phyloP scores from a whole-genome alignment of 2,329 filamentous ascomycete genomes.

The Xylariaceae sp. region DNA sequence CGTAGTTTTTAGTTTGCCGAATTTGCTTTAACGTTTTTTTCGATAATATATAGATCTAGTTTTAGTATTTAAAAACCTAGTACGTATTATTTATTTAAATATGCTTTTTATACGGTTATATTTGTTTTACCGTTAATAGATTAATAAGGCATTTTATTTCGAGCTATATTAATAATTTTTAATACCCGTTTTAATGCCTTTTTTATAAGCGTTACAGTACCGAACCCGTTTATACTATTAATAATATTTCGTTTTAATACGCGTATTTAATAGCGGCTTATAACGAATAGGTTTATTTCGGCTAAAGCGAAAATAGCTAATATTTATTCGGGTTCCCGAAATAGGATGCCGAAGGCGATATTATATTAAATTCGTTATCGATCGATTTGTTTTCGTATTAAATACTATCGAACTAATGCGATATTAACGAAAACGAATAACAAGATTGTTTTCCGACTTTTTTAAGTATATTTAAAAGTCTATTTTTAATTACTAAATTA shows the following conservation, averaged over 20 bases:
- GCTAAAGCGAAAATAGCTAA: not conserved
- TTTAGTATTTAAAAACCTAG: no score
- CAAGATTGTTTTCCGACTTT: not conserved
- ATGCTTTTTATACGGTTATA: not conserved
- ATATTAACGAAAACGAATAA: not conserved
- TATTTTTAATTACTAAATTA: not conserved
- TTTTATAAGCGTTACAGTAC: not conserved
- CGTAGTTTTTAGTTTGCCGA: no score
- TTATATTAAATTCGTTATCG: not conserved
- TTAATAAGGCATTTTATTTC: conserved; percentile 2
- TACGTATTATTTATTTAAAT: no score
- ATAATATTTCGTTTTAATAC: not conserved
- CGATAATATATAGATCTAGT: no score
- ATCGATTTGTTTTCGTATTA: not conserved
- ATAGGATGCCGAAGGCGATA: not conserved
- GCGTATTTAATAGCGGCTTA: not conserved
- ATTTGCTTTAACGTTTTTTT: no score
- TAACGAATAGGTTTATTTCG: not conserved
- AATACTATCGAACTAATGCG: not conserved
- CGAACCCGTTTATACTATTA: not conserved
- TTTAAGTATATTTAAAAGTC: not conserved
- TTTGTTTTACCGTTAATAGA: not conserved
- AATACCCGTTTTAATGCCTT: not conserved
- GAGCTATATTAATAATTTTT: not conserved
- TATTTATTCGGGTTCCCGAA: not conserved